Conservation (phyloP, 352 stramenopile genomes). For the Pythium chondricola region DNA sequence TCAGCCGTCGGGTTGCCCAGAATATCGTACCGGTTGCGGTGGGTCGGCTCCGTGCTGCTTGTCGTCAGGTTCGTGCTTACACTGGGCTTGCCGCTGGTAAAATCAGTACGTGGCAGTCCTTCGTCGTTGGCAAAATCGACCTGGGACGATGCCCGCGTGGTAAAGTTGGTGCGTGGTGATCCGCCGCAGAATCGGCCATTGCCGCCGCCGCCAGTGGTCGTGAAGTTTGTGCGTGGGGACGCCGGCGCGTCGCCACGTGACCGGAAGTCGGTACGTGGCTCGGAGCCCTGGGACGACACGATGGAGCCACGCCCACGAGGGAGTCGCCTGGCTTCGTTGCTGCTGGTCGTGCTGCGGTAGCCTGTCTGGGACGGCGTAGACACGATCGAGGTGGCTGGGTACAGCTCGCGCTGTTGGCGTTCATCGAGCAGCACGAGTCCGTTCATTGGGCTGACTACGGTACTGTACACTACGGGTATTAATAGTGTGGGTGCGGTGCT, state of each 20-base stretch:
- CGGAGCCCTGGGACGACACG: not conserved
- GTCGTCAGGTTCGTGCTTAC: constrained; percentile 4
- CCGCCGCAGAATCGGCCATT: not conserved
- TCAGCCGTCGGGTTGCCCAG: constrained; percentile 13
- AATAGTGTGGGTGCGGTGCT: no score
- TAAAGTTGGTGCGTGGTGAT: no score
- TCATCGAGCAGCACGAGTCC: constrained; percentile 45
- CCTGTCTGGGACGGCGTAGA: no score
- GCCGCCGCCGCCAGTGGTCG: not conserved
- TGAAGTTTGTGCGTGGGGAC: constrained; percentile 9
- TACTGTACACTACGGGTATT: no score
- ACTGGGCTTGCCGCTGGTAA: constrained; percentile 9
- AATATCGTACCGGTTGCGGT: constrained; percentile 1
- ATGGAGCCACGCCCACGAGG: not conserved
- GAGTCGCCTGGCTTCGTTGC: not conserved
- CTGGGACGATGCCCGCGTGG: not conserved
- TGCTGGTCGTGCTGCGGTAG: not conserved
- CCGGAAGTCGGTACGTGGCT: constrained; percentile 6
- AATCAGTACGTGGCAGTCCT: constrained; percentile 3
- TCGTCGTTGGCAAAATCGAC: constrained; percentile 6
- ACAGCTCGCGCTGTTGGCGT: constrained; percentile 40
- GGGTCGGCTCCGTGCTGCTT: constrained; percentile 1
- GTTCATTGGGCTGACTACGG: constrained; percentile 7
- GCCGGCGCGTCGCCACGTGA: not conserved
- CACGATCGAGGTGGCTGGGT: no score